Conservation (phyloP, 1,284 basidiomycete species). For the Peniophora sp. region DNA sequence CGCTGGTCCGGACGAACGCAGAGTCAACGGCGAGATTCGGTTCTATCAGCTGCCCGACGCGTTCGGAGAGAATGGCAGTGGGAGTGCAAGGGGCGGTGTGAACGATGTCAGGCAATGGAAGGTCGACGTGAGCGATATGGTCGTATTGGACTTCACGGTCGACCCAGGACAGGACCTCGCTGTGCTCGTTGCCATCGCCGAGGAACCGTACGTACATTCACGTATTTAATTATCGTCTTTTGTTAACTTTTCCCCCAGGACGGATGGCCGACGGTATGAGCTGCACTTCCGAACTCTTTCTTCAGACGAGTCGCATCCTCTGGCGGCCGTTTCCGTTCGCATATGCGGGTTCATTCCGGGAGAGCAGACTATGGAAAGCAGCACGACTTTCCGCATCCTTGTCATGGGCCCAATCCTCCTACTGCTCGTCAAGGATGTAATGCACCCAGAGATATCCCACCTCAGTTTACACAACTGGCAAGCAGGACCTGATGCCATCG, state of each 20-base stretch:
- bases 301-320: constrained; percentile 40
- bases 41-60: constrained; percentile 33
- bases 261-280: constrained; percentile 29
- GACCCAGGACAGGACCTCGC: constrained; percentile 44
- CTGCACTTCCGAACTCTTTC: constrained; percentile 39
- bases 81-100: constrained; percentile 8
- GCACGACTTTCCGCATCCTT: constrained; percentile 37
- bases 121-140: constrained; percentile 27
- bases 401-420: constrained; percentile 16
- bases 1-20: constrained; percentile 25
- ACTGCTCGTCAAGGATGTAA: constrained; percentile 8
- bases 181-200: constrained; percentile 34
- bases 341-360: constrained; percentile 25
- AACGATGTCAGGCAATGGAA: constrained; percentile 22
- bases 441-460: constrained; percentile 5
- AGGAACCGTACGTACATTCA: constrained; percentile 27
- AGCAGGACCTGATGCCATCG: constrained; percentile 25
- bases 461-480: constrained; percentile 8
- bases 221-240: background rate
- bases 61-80: background rate
- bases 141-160: constrained; percentile 45
- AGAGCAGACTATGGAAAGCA: constrained; percentile 21
- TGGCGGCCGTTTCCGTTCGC: constrained; percentile 28
- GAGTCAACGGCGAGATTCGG: constrained; percentile 20
- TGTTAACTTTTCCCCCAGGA: constrained; percentile 18